A percentile compares a stretch with the other conserved stretches of the same genome.
Evolutionary conservation across 2,329 filamentous ascomycete genomes (phyloP).

Genomic region (Trichoderma cornu-damae): DNA sequence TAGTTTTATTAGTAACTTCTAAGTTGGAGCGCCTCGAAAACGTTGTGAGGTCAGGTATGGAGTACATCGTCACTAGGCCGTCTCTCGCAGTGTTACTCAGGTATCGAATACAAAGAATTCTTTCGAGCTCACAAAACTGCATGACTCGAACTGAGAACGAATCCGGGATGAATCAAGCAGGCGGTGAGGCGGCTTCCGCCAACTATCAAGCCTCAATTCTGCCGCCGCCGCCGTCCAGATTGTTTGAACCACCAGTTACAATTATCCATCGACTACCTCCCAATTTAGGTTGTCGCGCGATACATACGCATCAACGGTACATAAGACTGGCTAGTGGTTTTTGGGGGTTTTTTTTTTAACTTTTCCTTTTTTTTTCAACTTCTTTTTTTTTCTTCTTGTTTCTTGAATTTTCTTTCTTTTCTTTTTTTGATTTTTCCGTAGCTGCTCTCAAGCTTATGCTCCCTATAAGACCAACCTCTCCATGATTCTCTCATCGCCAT

Average conservation of each 20-base stretch:
- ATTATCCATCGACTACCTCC: not conserved
- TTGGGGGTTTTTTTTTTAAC: no score
- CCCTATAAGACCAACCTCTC: not conserved
- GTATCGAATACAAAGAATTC: not conserved
- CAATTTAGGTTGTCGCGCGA: constrained; percentile 1
- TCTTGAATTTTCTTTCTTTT: no score
- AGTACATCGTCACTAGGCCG: not conserved
- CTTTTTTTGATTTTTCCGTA: not conserved
- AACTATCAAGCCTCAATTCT: constrained; percentile 17
- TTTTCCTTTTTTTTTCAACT: no score
- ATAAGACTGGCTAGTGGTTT: not conserved
- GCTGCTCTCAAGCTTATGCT: constrained; percentile 17
- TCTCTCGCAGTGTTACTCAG: not conserved
- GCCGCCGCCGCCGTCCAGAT: constrained; percentile 13
- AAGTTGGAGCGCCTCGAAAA: no score
- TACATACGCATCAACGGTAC: constrained; percentile 1
- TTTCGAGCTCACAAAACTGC: not conserved
- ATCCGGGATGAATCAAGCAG: constrained; percentile 15
- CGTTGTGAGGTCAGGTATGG: not conserved
- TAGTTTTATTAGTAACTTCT: no score
- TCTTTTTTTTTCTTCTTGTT: no score
- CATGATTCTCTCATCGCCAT: constrained; percentile 19
- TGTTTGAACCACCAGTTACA: not conserved
- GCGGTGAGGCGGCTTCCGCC: constrained; percentile 13
- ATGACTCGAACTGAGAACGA: not conserved